phyloP scores from a whole-genome alignment of 2,329 filamentous ascomycete genomes.

The Xylaria sp. region DNA sequence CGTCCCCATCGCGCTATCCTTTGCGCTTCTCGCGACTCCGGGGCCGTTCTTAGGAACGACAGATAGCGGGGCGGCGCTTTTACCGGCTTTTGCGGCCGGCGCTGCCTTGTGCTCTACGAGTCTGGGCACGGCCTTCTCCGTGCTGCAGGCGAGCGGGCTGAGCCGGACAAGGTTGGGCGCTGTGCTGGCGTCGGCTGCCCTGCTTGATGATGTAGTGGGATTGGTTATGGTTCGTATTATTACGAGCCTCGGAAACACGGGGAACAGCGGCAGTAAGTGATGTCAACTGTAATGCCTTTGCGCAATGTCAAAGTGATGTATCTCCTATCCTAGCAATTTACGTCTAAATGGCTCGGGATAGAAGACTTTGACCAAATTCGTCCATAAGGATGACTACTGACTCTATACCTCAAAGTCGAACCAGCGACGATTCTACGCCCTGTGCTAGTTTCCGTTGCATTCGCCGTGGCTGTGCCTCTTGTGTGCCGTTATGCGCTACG shows the following conservation, averaged over 20 bases:
- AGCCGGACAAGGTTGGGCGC: slow-evolving; percentile 61
- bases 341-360: neutral
- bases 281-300: neutral
- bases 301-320: slow-evolving; percentile 13
- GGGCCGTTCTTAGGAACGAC: slow-evolving; percentile 44
- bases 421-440: slow-evolving; percentile 56
- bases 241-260: slow-evolving; percentile 64
- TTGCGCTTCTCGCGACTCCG: slow-evolving; percentile 25
- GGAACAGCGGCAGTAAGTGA: slow-evolving; percentile 29
- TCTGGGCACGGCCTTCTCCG: slow-evolving; percentile 64
- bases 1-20: slow-evolving; percentile 33
- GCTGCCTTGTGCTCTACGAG: slow-evolving; percentile 50
- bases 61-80: slow-evolving; percentile 50
- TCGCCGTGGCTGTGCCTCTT: slow-evolving; percentile 60
- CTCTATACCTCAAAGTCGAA: slow-evolving; percentile 28
- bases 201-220: slow-evolving; percentile 84
- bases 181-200: slow-evolving; percentile 76
- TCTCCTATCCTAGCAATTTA: neutral
- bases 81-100: slow-evolving; percentile 62
- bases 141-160: slow-evolving; percentile 57
- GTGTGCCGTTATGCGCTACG: slow-evolving; percentile 57
- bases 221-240: slow-evolving; percentile 82
- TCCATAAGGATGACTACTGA: neutral
- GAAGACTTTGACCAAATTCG: neutral
- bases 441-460: slow-evolving; percentile 60